Percentiles rank a stretch among this genome's conserved stretches.
Conservation (phyloP, 2,329 filamentous ascomycete species). For the Fusarium sp. region DNA sequence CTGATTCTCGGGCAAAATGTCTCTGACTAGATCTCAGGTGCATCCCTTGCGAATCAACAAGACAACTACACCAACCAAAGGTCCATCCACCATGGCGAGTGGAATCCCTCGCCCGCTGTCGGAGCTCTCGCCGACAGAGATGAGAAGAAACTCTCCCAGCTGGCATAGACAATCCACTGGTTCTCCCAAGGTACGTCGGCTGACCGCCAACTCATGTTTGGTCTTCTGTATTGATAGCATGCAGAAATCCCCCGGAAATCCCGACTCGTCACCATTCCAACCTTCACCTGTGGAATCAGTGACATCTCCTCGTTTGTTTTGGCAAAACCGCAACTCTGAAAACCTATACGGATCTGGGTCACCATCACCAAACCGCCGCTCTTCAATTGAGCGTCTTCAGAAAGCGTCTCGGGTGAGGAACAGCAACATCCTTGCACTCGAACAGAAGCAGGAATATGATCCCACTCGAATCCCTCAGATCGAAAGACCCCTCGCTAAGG, state of each 20-base stretch:
- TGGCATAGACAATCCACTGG: conserved; percentile 80
- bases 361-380: conserved; percentile 79
- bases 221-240: conserved; percentile 45
- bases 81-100: conserved; percentile 70
- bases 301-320: conserved; percentile 86
- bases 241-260: conserved; percentile 74
- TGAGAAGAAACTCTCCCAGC: conserved; percentile 90
- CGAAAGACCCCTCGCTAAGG: conserved; percentile 81
- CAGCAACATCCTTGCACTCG: conserved; percentile 94
- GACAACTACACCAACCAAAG: conserved; percentile 61
- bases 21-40: conserved; percentile 60
- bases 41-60: conserved; percentile 85
- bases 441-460: conserved; percentile 93
- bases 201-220: conserved; percentile 3
- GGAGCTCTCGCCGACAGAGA: conserved; percentile 87
- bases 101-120: conserved; percentile 79
- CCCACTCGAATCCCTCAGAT: conserved; percentile 79
- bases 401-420: conserved; percentile 96
- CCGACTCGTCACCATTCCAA: conserved; percentile 85
- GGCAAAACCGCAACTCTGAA: conserved; percentile 84
- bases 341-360: conserved; percentile 72
- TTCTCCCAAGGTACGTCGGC: conserved; percentile 49
- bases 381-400: conserved; percentile 95
- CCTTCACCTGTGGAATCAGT: conserved; percentile 76
- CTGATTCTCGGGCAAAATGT: conserved; percentile 29